These are phyloP conservation scores for Brasenia schreberi DNA, from an alignment of 164 flowering plant genomes.

Conservation along the genomic window DNA sequence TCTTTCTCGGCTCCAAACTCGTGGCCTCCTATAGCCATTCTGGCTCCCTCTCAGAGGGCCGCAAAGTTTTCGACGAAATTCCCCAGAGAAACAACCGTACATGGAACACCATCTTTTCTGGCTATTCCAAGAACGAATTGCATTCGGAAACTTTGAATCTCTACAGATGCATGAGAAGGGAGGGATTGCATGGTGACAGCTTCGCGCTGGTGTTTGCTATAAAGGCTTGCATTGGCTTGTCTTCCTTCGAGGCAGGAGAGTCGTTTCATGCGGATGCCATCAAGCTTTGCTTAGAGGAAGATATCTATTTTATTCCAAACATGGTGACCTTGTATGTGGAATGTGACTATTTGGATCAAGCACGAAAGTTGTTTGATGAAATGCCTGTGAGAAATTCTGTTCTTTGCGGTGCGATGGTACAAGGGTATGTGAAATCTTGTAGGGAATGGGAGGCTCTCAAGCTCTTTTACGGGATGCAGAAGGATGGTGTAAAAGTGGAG, in stretches of 20 bases:
- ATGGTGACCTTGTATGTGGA: slow-evolving; percentile 7
- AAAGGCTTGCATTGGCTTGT: slow-evolving; percentile 7
- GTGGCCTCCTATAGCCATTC: slow-evolving; percentile 3
- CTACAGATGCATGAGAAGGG: slow-evolving; percentile 5
- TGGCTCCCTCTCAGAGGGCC: slow-evolving; percentile 6
- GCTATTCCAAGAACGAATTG: slow-evolving; percentile 3
- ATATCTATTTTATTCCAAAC: slow-evolving; percentile 8
- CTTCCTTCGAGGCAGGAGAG: slow-evolving; percentile 4
- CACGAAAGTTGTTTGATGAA: slow-evolving; percentile 8
- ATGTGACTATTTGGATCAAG: slow-evolving; percentile 8
- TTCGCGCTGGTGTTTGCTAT: slow-evolving; percentile 11
- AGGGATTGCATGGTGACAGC: slow-evolving; percentile 6
- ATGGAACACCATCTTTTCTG: slow-evolving; percentile 17
- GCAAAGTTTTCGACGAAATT: slow-evolving; percentile 7
- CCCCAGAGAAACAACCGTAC: slow-evolving; percentile 7
- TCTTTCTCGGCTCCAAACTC: slow-evolving; percentile 7
- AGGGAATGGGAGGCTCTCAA: slow-evolving; percentile 10
- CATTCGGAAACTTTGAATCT: slow-evolving; percentile 5
- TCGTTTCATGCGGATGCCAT: slow-evolving; percentile 8
- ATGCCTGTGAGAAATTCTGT: slow-evolving; percentile 4
- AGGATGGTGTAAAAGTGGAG: slow-evolving; percentile 7
- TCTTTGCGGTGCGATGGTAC: slow-evolving; percentile 11
- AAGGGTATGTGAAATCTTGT: slow-evolving; percentile 9
- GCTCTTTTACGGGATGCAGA: slow-evolving; percentile 6
- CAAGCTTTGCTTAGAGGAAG: slow-evolving; percentile 7